These are phyloP conservation scores for Colletotrichum plurivorum DNA, from an alignment of 2,329 filamentous ascomycete genomes.

Conservation along the genomic window DNA sequence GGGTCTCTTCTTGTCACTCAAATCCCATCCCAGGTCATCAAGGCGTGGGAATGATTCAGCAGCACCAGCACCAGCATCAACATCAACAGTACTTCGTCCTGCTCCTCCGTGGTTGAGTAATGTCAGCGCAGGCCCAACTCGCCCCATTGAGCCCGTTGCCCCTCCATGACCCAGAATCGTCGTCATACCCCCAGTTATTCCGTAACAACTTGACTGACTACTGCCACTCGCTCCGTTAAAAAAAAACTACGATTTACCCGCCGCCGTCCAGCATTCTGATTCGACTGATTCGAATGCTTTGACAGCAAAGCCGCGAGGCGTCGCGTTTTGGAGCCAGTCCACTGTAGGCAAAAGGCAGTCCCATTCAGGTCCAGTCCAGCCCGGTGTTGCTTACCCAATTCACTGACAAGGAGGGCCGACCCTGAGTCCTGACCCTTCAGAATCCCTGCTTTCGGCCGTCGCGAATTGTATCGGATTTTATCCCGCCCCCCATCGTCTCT, in stretches of 20 bases:
- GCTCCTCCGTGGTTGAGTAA: conserved; percentile 9
- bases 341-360: too few species aligned
- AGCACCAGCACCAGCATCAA: background rate
- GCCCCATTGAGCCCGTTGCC: conserved; percentile 10
- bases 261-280: background rate
- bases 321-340: too few species aligned
- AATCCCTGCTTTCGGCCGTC: conserved; percentile 2
- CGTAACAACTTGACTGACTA: conserved; percentile 17
- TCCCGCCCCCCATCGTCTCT: conserved; percentile 8
- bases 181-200: conserved; percentile 39
- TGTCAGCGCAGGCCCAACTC: conserved; percentile 2
- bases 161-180: conserved; percentile 39
- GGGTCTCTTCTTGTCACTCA: background rate
- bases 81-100: background rate
- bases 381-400: too few species aligned
- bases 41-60: conserved; percentile 11
- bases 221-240: conserved; percentile 26
- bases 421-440: too few species aligned
- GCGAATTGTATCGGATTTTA: conserved; percentile 20
- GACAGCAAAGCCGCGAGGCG: too few species aligned
- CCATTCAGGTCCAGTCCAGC: too few species aligned
- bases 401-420: background rate
- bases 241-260: conserved; percentile 18
- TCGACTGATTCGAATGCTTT: too few species aligned
- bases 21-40: background rate